Base-by-base conservation (phyloP, 345 rosid genomes). In the Gossypium ekmanianum region DNA sequence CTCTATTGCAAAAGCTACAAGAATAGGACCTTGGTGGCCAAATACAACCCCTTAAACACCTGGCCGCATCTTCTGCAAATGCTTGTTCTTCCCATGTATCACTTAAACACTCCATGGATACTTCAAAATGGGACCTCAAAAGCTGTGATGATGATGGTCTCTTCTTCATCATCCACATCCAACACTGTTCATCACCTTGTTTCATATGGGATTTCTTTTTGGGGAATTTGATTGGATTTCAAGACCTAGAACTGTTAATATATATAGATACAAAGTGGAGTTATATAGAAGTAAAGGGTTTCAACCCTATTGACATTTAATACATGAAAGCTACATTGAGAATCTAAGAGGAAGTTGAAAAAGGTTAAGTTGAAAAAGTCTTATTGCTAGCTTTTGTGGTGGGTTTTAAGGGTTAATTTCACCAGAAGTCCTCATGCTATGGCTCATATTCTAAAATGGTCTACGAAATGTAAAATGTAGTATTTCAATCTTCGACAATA, bases 11-110 rank as follows among this genome's bases (percentile, higher is more conserved):
- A 34, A 88, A 90, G 43, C 89, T 84, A 48, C 94, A 90, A 20
- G 87, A 65, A 75, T 88, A 90, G 47, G 85, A 85, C 63, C 89
- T 84, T 0, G 91, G 91, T n/a, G 94, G 94, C 94, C 94, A 90
- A 11, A 84, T 66, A 52, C 82, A 82, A 2, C 89, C 84, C 24
- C 91, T 83, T 18, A 77, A 78, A 51, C 68, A 55, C 63, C 85
- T 86, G 1, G 87, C 87, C 18, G 87, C 83, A 62, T 84, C 94
- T 75, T 85, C 92, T 9, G 91, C 92, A 76, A 81, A 88, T 44
- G 86, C 88, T 54, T 71, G 81, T 81, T 90, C 92, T 73, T 87
- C 89, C 92, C 88, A 88, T 2, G 90, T 83, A 44, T 73, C 81
- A 11, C 68, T 62, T 7, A 61, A n/a, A 45, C 78, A 34, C 59